A percentile compares a stretch with the other conserved stretches of the same genome.
phyloP scores from a whole-genome alignment of 1,284 basidiomycete genomes.

The Rhodofomes roseus region DNA sequence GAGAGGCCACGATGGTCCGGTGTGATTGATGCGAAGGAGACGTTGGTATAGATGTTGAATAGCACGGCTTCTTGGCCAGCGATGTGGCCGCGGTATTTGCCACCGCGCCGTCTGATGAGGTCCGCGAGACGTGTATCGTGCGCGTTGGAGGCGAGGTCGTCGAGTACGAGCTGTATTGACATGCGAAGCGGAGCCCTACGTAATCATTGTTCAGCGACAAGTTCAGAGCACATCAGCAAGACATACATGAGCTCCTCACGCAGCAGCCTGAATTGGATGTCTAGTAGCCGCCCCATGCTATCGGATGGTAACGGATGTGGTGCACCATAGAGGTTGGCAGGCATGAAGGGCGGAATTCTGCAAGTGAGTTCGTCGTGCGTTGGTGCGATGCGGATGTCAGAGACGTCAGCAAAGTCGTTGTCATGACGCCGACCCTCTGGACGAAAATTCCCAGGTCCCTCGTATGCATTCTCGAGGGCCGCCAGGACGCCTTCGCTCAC shows the following conservation, averaged over 20 bases:
- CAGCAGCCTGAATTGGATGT: constrained; percentile 40
- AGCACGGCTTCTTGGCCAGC: constrained; percentile 22
- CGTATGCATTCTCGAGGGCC: constrained; percentile 21
- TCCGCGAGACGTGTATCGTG: constrained; percentile 21
- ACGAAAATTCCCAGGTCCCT: constrained; percentile 31
- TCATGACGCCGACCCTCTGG: constrained; percentile 43
- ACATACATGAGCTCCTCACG: constrained; percentile 37
- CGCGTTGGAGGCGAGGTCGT: constrained; percentile 25
- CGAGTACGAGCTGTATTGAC: constrained; percentile 35
- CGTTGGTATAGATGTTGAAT: constrained; percentile 30
- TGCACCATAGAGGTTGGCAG: constrained; percentile 36
- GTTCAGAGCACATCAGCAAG: background rate
- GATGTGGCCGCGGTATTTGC: constrained; percentile 27
- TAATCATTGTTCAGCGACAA: background rate
- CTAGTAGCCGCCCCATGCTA: constrained; percentile 31
- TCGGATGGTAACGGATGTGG: constrained; percentile 32
- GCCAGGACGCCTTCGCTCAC: constrained; percentile 17
- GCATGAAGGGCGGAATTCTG: constrained; percentile 29
- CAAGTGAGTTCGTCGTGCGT: constrained; percentile 35
- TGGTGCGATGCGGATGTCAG: constrained; percentile 34
- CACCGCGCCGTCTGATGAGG: constrained; percentile 24
- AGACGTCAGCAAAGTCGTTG: constrained; percentile 35
- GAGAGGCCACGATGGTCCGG: constrained; percentile 23
- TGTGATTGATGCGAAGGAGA: constrained; percentile 18
- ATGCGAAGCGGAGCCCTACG: constrained; percentile 47